Conservation (phyloP, 139 green algal species). For the Spirogloea muscicola region DNA sequence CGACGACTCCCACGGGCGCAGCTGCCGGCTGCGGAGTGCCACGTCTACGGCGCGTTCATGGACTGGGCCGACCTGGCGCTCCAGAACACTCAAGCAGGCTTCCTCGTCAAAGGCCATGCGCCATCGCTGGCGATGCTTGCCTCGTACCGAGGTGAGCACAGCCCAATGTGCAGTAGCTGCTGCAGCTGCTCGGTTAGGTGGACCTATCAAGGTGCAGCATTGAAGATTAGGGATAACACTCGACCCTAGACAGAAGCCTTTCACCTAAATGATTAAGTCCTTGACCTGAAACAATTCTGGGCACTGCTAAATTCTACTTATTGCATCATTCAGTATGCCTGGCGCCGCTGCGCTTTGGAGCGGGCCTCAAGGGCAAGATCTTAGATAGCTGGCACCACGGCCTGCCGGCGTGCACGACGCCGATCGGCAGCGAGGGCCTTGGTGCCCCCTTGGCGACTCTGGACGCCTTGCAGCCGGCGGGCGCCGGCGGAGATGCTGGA, state of each 20-base stretch:
- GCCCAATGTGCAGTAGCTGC: too few species aligned
- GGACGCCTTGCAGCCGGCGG: background rate
- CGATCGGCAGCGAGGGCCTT: constrained; percentile 59
- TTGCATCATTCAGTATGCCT: constrained; percentile 43
- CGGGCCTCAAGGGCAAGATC: constrained; percentile 70
- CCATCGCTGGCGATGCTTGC: constrained; percentile 54
- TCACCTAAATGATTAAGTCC: too few species aligned
- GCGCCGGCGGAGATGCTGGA: background rate
- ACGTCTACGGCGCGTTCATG: constrained; percentile 61
- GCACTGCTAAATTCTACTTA: background rate
- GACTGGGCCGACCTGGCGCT: constrained; percentile 3
- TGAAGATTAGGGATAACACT: too few species aligned
- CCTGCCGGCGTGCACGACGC: constrained; percentile 59
- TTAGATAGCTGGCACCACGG: constrained; percentile 62
- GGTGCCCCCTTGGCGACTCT: constrained; percentile 7
- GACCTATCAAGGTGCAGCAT: too few species aligned
- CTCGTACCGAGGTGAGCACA: constrained; percentile 31
- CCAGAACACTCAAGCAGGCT: constrained; percentile 42
- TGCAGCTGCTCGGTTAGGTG: too few species aligned
- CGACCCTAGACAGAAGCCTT: too few species aligned
- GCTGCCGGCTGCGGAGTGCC: constrained; percentile 53
- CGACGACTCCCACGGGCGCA: background rate
- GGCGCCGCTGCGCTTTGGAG: constrained; percentile 62
- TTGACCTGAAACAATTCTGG: too few species aligned
- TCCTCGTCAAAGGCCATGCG: constrained; percentile 21